These are phyloP conservation scores for Tylopilus subfusipes DNA, from an alignment of 768 basidiomycete genomes.

Conservation along the genomic window DNA sequence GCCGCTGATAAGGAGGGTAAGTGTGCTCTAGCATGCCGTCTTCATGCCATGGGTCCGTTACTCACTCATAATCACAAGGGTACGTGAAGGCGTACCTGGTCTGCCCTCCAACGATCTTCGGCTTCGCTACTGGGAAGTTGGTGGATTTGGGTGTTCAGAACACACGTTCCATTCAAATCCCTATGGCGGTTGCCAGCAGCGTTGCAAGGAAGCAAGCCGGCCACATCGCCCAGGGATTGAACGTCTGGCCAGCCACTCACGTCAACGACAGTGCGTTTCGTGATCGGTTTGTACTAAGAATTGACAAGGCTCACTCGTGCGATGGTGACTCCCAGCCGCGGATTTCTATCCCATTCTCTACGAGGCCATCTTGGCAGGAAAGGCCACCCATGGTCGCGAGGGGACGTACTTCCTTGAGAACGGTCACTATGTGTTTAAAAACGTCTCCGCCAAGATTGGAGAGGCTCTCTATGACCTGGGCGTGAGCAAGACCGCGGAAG, in stretches of 20 bases:
- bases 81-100: constrained; percentile 40
- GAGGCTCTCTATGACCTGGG: constrained; percentile 25
- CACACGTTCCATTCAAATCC: constrained; percentile 53
- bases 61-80: constrained; percentile 8
- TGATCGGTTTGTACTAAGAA: not conserved
- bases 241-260: constrained; percentile 60
- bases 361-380: constrained; percentile 32
- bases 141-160: constrained; percentile 46
- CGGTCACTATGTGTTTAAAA: constrained; percentile 46
- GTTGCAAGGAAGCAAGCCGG: constrained; percentile 53
- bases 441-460: constrained; percentile 43
- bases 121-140: constrained; percentile 46
- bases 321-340: constrained; percentile 14
- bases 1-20: constrained; percentile 48
- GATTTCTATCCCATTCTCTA: constrained; percentile 45
- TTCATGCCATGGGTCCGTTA: not conserved
- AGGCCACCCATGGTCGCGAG: constrained; percentile 32
- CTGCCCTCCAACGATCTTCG: constrained; percentile 58
- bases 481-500: constrained; percentile 23
- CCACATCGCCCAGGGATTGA: constrained; percentile 55
- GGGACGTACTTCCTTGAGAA: constrained; percentile 55
- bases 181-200: constrained; percentile 41
- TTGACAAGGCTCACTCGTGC: not conserved
- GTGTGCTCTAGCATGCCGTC: not conserved
- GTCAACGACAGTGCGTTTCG: constrained; percentile 39